Conservation (phyloP, 2,329 filamentous ascomycete genomes). For the Tolypocladium sp. region DNA sequence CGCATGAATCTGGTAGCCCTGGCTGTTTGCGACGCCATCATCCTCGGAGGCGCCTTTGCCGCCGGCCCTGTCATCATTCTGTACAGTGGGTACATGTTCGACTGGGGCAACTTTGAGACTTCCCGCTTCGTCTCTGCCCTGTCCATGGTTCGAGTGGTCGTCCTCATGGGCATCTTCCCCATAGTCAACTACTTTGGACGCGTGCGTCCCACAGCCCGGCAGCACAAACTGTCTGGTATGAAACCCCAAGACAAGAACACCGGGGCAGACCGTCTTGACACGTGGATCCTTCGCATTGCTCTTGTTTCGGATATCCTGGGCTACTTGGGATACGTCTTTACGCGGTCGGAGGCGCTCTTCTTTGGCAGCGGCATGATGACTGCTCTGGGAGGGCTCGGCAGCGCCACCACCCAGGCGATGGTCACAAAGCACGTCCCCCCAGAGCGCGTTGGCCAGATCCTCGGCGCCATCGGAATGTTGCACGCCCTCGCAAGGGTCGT, state of each 20-base stretch:
- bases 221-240: slow-evolving; percentile 25
- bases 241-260: slow-evolving; percentile 38
- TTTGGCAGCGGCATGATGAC: slow-evolving; percentile 63
- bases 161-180: slow-evolving; percentile 68
- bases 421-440: slow-evolving; percentile 86
- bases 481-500: slow-evolving; percentile 75
- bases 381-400: slow-evolving; percentile 73
- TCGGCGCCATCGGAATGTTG: slow-evolving; percentile 78
- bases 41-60: slow-evolving; percentile 76
- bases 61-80: slow-evolving; percentile 72
- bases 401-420: slow-evolving; percentile 73
- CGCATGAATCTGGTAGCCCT: slow-evolving; percentile 77
- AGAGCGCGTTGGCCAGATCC: slow-evolving; percentile 73
- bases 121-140: slow-evolving; percentile 74
- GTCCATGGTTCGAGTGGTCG: slow-evolving; percentile 66
- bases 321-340: slow-evolving; percentile 64
- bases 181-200: slow-evolving; percentile 69
- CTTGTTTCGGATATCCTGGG: slow-evolving; percentile 71
- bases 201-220: slow-evolving; percentile 35
- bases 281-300: slow-evolving; percentile 65
- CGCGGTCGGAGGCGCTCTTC: slow-evolving; percentile 54
- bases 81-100: slow-evolving; percentile 72
- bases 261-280: slow-evolving; percentile 71
- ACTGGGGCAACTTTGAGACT: slow-evolving; percentile 74
- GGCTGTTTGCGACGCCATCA: slow-evolving; percentile 69